These are phyloP conservation scores for Aquilaria yunnanensis DNA, from an alignment of 345 rosid species.

Conservation along the genomic window DNA sequence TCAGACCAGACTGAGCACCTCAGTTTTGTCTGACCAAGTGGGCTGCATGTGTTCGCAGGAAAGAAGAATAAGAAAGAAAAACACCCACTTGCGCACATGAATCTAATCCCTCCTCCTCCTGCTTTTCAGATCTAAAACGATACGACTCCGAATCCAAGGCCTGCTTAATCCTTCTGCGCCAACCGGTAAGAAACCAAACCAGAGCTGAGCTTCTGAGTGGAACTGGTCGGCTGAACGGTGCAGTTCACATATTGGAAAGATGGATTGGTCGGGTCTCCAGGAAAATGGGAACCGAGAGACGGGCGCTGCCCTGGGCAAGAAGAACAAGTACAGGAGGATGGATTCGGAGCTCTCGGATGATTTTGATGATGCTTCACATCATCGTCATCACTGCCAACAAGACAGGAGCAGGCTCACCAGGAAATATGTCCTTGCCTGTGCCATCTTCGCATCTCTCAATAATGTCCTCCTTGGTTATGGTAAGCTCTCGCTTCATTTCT, in stretches of 20 bases:
- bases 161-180: neutral
- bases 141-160: neutral
- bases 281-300: slow-evolving; percentile 41
- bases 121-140: slow-evolving; percentile 13
- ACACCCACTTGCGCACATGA: slow-evolving; percentile 4
- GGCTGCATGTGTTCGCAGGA: slow-evolving; percentile 1
- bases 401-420: slow-evolving; percentile 32
- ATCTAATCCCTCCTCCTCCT: neutral
- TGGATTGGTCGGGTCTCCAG: slow-evolving; percentile 46
- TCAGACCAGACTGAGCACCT: too few species aligned
- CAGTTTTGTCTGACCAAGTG: slow-evolving; percentile 1
- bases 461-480: slow-evolving; percentile 94
- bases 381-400: slow-evolving; percentile 19
- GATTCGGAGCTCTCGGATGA: slow-evolving; percentile 37
- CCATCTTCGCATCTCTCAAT: slow-evolving; percentile 81
- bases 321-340: slow-evolving; percentile 79
- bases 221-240: slow-evolving; percentile 3
- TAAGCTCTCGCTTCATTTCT: slow-evolving; percentile 16
- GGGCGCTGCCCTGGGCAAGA: slow-evolving; percentile 41
- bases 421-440: slow-evolving; percentile 69
- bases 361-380: slow-evolving; percentile 21
- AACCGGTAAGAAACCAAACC: neutral
- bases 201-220: slow-evolving; percentile 6
- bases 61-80: neutral
- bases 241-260: neutral